phyloP scores from a whole-genome alignment of 371 early-diverging fungal genomes.

The Apophysomyces ossiformis region DNA sequence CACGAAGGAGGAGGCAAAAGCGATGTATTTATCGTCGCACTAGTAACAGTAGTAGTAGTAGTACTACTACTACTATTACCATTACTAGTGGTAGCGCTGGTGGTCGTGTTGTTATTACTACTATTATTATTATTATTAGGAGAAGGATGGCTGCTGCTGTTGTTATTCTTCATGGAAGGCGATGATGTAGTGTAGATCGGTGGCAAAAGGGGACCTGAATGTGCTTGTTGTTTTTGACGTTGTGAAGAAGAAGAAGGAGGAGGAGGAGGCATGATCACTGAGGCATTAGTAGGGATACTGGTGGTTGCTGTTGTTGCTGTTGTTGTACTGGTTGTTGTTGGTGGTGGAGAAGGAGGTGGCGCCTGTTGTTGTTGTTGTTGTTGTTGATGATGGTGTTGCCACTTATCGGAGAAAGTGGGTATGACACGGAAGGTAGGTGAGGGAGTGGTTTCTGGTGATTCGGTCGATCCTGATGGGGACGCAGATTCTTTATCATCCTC shows the following conservation, averaged over 20 bases:
- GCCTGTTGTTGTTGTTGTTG: conserved; percentile 11
- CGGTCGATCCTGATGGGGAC: conserved; percentile 11
- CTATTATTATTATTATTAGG: neutral
- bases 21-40: conserved; percentile 1
- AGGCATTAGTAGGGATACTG: neutral
- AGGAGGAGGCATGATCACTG: neutral
- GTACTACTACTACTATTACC: conserved; percentile 4
- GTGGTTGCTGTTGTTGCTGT: conserved; percentile 7
- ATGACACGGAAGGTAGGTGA: conserved; percentile 40
- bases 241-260: no score
- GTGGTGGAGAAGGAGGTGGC: neutral
- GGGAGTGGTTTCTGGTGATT: conserved; percentile 29
- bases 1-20: neutral
- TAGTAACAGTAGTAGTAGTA: conserved; percentile 9
- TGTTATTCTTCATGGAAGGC: conserved; percentile 20
- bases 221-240: no score
- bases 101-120: neutral
- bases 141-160: neutral
- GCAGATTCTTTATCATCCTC: conserved; percentile 7
- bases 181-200: conserved; percentile 12
- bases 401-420: conserved; percentile 28
- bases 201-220: no score
- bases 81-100: neutral
- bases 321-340: conserved; percentile 8
- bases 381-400: conserved; percentile 13